Evolutionary conservation across 164 flowering plant species (phyloP).

Genomic region (Litsea cubeba): DNA sequence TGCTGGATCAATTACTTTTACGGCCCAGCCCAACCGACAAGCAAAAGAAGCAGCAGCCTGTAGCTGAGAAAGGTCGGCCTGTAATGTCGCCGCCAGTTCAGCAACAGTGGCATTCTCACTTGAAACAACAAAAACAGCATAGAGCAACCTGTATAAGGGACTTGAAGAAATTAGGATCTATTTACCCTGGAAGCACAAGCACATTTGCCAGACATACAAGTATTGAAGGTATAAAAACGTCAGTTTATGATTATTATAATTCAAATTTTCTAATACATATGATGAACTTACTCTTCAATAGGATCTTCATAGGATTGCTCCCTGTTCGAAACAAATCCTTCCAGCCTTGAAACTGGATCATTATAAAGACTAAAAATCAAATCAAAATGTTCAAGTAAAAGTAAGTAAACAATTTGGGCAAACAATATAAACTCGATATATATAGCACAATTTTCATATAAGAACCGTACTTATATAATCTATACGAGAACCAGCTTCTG

Average conservation of each 20-base stretch:
- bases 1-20: slow-evolving; percentile 83
- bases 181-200: neutral
- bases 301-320: slow-evolving; percentile 99
- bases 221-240: neutral
- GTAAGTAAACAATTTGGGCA: neutral
- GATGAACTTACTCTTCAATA: slow-evolving; percentile 82
- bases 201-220: neutral
- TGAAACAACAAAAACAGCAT: slow-evolving; percentile 99
- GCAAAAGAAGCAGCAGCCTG: slow-evolving; percentile 99
- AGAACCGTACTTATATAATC: too few relatives aligned
- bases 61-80: slow-evolving; percentile 90
- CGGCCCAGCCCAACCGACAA: slow-evolving; percentile 97
- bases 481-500: too few relatives aligned
- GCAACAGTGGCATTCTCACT: slow-evolving; percentile 97
- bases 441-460: too few relatives aligned
- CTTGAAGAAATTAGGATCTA: slow-evolving; percentile 15
- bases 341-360: slow-evolving; percentile 92
- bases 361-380: slow-evolving; percentile 18
- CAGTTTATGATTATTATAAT: neutral
- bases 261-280: slow-evolving; percentile 3
- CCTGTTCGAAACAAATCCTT: slow-evolving; percentile 96
- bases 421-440: neutral
- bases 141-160: slow-evolving; percentile 63
- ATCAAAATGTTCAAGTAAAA: slow-evolving; percentile 8
- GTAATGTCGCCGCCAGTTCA: slow-evolving; percentile 91